Evolutionary conservation across 768 basidiomycete species (phyloP).

Genomic region (Leccinum subtestaceum): DNA sequence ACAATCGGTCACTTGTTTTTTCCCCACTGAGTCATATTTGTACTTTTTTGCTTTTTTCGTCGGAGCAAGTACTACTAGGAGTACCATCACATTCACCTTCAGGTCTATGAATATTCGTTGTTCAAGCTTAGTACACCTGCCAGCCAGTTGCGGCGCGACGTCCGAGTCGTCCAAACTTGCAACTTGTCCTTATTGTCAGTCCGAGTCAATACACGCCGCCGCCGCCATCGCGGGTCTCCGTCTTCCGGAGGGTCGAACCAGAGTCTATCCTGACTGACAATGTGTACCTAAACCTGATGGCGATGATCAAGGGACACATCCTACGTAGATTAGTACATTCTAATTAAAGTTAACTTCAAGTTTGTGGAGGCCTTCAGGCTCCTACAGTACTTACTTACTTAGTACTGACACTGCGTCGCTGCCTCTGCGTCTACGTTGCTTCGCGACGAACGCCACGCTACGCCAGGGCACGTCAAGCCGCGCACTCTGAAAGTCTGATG

Average conservation of each 20-base stretch:
- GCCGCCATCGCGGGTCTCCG: not conserved
- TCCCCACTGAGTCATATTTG: not conserved
- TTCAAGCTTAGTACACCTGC: not conserved
- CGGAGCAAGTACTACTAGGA: no score
- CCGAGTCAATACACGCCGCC: not conserved
- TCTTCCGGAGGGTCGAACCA: not conserved
- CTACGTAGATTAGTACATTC: not conserved
- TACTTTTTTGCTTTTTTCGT: not conserved
- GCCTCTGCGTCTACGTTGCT: not conserved
- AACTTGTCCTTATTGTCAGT: not conserved
- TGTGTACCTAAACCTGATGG: not conserved
- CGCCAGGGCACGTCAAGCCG: not conserved
- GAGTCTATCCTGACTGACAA: not conserved
- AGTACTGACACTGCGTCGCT: not conserved
- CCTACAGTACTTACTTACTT: not conserved
- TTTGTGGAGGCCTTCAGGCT: not conserved
- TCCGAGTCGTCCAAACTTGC: not conserved
- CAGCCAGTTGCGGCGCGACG: not conserved
- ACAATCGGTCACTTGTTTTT: not conserved
- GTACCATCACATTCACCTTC: not conserved
- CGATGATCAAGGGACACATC: not conserved
- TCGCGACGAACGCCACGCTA: not conserved
- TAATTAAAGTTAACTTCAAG: not conserved
- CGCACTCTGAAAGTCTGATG: not conserved
- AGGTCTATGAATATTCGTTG: not conserved